Evolutionary conservation across 176 grass and related monocot genomes (phyloP).

Genomic region (Puccinellia tenuiflora): DNA sequence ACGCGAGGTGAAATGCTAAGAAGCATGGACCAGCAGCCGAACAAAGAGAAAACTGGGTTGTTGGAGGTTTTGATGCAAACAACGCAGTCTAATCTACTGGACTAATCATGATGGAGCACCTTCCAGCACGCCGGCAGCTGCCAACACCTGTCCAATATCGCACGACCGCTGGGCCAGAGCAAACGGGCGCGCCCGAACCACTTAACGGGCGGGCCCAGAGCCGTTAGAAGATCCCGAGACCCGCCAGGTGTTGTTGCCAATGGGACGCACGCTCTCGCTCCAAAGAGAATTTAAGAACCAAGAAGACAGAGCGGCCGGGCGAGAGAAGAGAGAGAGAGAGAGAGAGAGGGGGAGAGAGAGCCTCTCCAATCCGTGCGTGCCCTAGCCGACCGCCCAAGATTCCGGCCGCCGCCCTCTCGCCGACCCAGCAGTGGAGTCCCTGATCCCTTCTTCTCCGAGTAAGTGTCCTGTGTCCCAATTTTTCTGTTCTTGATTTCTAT

Average conservation of each 20-base stretch:
- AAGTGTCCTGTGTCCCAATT: slow-evolving; percentile 1
- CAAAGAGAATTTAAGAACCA: slow-evolving; percentile 42
- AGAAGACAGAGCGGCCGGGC: background rate
- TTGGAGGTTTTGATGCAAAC: background rate
- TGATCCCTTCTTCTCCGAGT: background rate
- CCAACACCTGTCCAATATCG: background rate
- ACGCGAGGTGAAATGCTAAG: too few species aligned
- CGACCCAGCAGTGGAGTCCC: background rate
- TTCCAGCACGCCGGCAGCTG: background rate
- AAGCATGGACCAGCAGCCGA: too few species aligned
- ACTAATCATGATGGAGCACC: slow-evolving; percentile 11
- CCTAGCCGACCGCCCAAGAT: background rate
- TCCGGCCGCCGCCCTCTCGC: background rate
- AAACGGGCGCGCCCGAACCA: background rate
- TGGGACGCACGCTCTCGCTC: slow-evolving; percentile 26
- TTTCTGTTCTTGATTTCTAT: background rate
- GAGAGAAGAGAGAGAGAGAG: background rate
- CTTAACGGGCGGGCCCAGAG: background rate
- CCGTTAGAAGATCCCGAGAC: background rate
- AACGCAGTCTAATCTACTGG: background rate
- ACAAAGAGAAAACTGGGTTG: too few species aligned
- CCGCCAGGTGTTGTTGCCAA: slow-evolving; percentile 27
- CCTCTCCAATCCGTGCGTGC: slow-evolving; percentile 8
- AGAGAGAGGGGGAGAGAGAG: background rate
- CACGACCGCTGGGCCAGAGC: background rate